These are phyloP conservation scores for Pseudonitzschia delicatissima DNA, from an alignment of 108 stramenopile genomes.

Conservation along the genomic window DNA sequence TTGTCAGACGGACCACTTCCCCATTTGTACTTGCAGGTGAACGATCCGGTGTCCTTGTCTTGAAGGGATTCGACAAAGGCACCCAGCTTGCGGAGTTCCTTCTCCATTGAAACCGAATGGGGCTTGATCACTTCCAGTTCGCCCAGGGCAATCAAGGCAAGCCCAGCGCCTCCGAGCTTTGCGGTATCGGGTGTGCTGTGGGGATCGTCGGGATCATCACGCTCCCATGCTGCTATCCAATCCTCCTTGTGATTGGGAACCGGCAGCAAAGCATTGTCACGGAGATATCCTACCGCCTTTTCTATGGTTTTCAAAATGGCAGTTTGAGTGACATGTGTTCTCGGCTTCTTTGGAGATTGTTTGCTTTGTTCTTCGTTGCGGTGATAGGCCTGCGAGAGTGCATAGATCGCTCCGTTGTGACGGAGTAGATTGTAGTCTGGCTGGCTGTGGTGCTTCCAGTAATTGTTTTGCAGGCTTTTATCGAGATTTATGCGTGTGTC, in stretches of 20 bases:
- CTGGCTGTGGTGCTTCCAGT: conserved; percentile 4
- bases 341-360: background rate
- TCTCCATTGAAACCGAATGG: background rate
- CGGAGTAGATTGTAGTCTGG: conserved; percentile 30
- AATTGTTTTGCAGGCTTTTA: conserved; percentile 1
- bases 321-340: background rate
- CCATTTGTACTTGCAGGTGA: conserved; percentile 14
- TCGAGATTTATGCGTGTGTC: conserved; percentile 8
- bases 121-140: conserved; percentile 15
- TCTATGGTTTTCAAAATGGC: conserved; percentile 15
- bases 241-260: conserved; percentile 6
- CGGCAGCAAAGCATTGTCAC: conserved; percentile 19
- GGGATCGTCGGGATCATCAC: background rate
- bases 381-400: conserved; percentile 15
- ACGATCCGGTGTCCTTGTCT: conserved; percentile 14
- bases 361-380: background rate
- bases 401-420: conserved; percentile 36
- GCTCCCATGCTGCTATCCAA: conserved; percentile 27
- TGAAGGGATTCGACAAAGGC: conserved; percentile 32
- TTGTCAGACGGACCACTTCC: conserved; percentile 14
- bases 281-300: conserved; percentile 15
- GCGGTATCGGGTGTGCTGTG: conserved; percentile 4
- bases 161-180: conserved; percentile 33
- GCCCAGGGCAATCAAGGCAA: conserved; percentile 26
- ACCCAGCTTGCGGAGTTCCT: conserved; percentile 19